Conservation (phyloP, 305 asterid genomes). For the Petunia hybrid region DNA sequence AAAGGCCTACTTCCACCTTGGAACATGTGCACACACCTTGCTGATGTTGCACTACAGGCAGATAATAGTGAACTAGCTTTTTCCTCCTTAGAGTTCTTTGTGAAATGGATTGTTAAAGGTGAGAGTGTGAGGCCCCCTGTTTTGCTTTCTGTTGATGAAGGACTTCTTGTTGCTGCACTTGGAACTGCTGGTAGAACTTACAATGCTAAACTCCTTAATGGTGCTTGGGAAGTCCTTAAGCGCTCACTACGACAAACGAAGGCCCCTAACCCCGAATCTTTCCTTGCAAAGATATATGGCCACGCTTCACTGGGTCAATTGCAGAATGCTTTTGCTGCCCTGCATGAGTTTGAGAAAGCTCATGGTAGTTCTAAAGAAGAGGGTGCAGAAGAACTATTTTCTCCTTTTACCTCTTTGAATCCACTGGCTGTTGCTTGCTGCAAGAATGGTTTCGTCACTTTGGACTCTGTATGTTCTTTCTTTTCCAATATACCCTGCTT, state of each 20-base stretch:
- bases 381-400: constrained; percentile 60
- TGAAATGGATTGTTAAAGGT: constrained; percentile 73
- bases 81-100: constrained; percentile 79
- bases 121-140: constrained; percentile 64
- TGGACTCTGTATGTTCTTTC: constrained; percentile 69
- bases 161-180: constrained; percentile 70
- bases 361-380: constrained; percentile 55
- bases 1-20: constrained; percentile 72
- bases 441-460: constrained; percentile 68
- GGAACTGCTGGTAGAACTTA: constrained; percentile 83
- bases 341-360: constrained; percentile 74
- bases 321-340: constrained; percentile 77
- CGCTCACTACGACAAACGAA: constrained; percentile 65
- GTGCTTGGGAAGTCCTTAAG: constrained; percentile 84
- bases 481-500: constrained; percentile 14
- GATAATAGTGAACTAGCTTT: constrained; percentile 72
- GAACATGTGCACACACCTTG: constrained; percentile 64
- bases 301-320: constrained; percentile 72
- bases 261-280: constrained; percentile 75
- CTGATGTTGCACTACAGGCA: constrained; percentile 67
- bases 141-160: constrained; percentile 63
- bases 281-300: constrained; percentile 66
- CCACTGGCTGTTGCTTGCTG: constrained; percentile 77
- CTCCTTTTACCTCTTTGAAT: constrained; percentile 73
- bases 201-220: constrained; percentile 70